Evolutionary conservation across 129 eudicot genomes (phyloP).

Genomic region (Smallanthus sonchifolius): DNA sequence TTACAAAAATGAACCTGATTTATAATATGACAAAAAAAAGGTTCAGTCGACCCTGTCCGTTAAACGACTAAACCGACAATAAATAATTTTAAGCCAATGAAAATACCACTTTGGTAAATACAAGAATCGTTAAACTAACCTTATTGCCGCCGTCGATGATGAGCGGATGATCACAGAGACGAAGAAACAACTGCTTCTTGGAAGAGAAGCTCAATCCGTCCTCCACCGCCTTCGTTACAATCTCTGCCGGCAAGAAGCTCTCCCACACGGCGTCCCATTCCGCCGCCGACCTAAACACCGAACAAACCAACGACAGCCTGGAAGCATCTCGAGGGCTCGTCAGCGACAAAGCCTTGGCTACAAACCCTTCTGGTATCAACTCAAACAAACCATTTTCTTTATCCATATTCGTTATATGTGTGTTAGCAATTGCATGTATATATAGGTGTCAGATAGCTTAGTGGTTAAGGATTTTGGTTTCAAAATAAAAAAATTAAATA

Average conservation of each 20-base stretch:
- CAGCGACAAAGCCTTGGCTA: conserved; percentile 43
- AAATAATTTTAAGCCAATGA: too few species aligned
- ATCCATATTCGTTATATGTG: not conserved
- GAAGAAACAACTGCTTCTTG: conserved; percentile 44
- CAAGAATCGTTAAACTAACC: conserved; percentile 17
- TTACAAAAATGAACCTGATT: too few species aligned
- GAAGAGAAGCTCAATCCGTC: conserved; percentile 8
- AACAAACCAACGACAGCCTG: conserved; percentile 37
- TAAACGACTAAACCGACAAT: too few species aligned
- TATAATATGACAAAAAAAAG: too few species aligned
- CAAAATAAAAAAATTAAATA: not conserved
- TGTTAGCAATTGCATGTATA: too few species aligned
- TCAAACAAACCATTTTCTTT: conserved; percentile 19
- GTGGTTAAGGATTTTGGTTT: conserved; percentile 27
- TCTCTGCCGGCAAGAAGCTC: conserved; percentile 50
- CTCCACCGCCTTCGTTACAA: conserved; percentile 27
- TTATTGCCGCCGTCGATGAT: conserved; percentile 51
- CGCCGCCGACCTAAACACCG: conserved; percentile 58
- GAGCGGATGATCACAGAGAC: conserved; percentile 52
- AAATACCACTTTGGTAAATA: not conserved
- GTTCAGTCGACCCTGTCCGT: too few species aligned
- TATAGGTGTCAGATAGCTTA: conserved; percentile 25
- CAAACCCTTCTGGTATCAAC: conserved; percentile 55
- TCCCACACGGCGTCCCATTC: conserved; percentile 76
- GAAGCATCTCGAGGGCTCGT: conserved; percentile 62